Percentiles rank a stretch among this genome's conserved stretches.
These are phyloP conservation scores for Amesomyces nigricolor DNA, from an alignment of 2,329 filamentous ascomycete genomes.

Conservation along the genomic window DNA sequence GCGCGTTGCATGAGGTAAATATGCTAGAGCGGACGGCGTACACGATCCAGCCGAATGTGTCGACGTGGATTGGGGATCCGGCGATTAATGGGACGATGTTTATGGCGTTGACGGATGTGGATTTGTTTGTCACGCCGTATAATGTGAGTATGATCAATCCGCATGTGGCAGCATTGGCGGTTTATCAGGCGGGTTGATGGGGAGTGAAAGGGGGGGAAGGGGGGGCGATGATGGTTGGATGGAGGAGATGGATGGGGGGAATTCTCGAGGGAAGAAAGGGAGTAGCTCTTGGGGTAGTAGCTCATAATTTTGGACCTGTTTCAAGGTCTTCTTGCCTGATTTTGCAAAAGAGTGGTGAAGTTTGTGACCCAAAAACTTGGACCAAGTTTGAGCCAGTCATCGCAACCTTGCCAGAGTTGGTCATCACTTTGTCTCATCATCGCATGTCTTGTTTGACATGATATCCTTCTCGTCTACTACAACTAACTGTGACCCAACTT, in stretches of 20 bases:
- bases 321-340: no score
- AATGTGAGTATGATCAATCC: slow-evolving; percentile 70
- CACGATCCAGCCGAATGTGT: slow-evolving; percentile 66
- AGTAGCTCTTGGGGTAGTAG: no score
- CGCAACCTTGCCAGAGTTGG: no score
- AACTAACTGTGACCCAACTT: no score
- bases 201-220: not conserved
- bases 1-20: slow-evolving; percentile 49
- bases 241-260: not conserved
- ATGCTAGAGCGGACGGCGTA: slow-evolving; percentile 46
- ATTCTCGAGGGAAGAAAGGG: no score
- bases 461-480: no score
- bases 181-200: slow-evolving; percentile 71
- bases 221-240: not conserved
- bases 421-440: no score
- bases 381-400: no score
- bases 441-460: no score
- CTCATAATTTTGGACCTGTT: no score
- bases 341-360: no score
- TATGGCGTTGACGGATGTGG: slow-evolving; percentile 64
- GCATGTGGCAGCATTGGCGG: slow-evolving; percentile 65
- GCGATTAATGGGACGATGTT: slow-evolving; percentile 76
- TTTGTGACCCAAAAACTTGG: no score
- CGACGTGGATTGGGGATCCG: slow-evolving; percentile 62
- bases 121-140: slow-evolving; percentile 67